Percentiles rank a stretch among this genome's conserved stretches.
Evolutionary conservation across 495 filamentous ascomycete species (phyloP).

Genomic region (Trichoderma virens): DNA sequence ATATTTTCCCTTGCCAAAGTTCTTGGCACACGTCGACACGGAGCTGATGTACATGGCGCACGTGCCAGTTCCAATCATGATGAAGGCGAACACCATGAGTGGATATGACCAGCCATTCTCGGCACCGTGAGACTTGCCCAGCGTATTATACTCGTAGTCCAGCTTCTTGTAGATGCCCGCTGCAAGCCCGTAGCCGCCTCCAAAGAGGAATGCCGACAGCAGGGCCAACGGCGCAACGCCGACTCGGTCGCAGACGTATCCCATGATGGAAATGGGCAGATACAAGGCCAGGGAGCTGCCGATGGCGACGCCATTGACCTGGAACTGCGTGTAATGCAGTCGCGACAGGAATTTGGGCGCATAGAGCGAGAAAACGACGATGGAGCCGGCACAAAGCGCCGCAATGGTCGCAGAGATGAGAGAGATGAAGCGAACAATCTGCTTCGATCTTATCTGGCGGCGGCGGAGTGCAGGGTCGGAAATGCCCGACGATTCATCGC

Average conservation of each 20-base stretch:
- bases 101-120: slow-evolving; percentile 58
- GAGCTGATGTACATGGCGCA: slow-evolving; percentile 78
- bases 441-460: slow-evolving; percentile 15
- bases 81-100: slow-evolving; percentile 79
- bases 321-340: slow-evolving; percentile 78
- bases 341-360: slow-evolving; percentile 77
- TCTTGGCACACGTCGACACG: slow-evolving; percentile 93
- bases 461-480: slow-evolving; percentile 19
- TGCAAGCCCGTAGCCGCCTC: slow-evolving; percentile 73
- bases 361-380: slow-evolving; percentile 86
- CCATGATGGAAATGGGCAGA: slow-evolving; percentile 78
- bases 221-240: slow-evolving; percentile 69
- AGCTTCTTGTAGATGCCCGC: slow-evolving; percentile 67
- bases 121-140: slow-evolving; percentile 13
- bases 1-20: slow-evolving; percentile 81
- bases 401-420: slow-evolving; percentile 34
- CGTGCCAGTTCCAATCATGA: slow-evolving; percentile 72
- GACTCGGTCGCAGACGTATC: slow-evolving; percentile 81
- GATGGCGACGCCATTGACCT: slow-evolving; percentile 83
- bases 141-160: slow-evolving; percentile 38
- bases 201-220: slow-evolving; percentile 65
- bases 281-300: slow-evolving; percentile 82
- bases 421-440: slow-evolving; percentile 28
- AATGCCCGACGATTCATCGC: slow-evolving; percentile 28
- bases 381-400: slow-evolving; percentile 70